phyloP scores from a whole-genome alignment of 2,329 filamentous ascomycete genomes.

The Plectosphaerella sp. region DNA sequence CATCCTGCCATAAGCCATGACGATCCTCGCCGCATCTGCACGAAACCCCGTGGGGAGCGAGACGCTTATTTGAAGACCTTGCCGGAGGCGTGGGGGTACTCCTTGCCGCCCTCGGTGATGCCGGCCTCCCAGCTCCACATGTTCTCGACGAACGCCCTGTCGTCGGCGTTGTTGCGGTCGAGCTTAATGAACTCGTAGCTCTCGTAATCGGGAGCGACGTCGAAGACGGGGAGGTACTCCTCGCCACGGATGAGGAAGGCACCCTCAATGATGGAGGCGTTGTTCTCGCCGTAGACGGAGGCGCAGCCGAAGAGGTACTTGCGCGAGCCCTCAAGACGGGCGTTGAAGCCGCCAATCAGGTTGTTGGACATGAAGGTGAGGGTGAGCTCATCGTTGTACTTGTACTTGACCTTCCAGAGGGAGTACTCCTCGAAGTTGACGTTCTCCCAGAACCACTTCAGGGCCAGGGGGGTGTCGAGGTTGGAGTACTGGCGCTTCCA shows the following conservation, averaged over 20 bases:
- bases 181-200: slow-evolving; percentile 97
- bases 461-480: slow-evolving; percentile 70
- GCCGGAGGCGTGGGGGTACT: slow-evolving; percentile 81
- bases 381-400: slow-evolving; percentile 98
- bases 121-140: slow-evolving; percentile 93
- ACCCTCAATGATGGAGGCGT: slow-evolving; percentile 87
- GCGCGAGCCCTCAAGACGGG: slow-evolving; percentile 92
- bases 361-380: slow-evolving; percentile 99
- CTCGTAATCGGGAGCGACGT: slow-evolving; percentile 96
- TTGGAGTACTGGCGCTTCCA: slow-evolving; percentile 99
- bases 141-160: slow-evolving; percentile 80
- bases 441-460: slow-evolving; percentile 99
- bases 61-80: slow-evolving; percentile 95
- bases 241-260: slow-evolving; percentile 94
- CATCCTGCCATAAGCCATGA: slow-evolving; percentile 27
- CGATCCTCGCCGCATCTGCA: slow-evolving; percentile 16
- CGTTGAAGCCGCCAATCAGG: slow-evolving; percentile 96
- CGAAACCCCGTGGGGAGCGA: slow-evolving; percentile 8
- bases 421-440: slow-evolving; percentile 93
- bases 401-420: slow-evolving; percentile 91
- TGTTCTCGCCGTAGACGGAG: slow-evolving; percentile 84
- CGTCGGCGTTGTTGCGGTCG: slow-evolving; percentile 78
- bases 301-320: slow-evolving; percentile 94
- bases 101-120: slow-evolving; percentile 76
- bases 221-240: slow-evolving; percentile 80